A percentile compares a stretch with the other conserved stretches of the same genome.
Conservation (phyloP, 192 early-diverging fungal species). For the Backusella psychrophila region DNA sequence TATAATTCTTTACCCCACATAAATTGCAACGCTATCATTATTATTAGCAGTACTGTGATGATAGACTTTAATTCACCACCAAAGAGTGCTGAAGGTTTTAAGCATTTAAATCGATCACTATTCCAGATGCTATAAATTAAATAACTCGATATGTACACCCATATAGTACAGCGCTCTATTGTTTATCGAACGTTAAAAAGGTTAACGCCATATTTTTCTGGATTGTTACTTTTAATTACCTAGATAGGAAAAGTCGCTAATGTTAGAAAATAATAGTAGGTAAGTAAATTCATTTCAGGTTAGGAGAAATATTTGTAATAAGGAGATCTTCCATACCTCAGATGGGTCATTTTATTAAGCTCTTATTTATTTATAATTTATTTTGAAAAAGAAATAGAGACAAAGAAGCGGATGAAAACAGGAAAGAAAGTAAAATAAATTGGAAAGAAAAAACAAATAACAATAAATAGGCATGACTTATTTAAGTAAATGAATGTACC, state of each 20-base stretch:
- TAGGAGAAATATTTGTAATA: not conserved
- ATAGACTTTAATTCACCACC: constrained; percentile 32
- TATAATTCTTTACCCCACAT: constrained; percentile 26
- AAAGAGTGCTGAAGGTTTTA: constrained; percentile 8
- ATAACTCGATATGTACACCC: constrained; percentile 18
- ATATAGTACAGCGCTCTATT: constrained; percentile 12
- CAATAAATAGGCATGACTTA: constrained; percentile 3
- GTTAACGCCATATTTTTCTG: not conserved
- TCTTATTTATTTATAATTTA: not conserved
- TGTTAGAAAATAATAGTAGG: not conserved
- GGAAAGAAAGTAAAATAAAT: not conserved
- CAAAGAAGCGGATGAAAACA: not conserved
- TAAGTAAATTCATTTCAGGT: not conserved
- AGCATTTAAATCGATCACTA: constrained; percentile 22
- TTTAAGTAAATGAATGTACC: not conserved
- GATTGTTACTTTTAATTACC: constrained; percentile 9
- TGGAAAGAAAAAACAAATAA: not conserved
- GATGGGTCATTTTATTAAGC: constrained; percentile 14
- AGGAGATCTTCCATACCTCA: not conserved
- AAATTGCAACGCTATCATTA: constrained; percentile 24
- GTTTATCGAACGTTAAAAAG: not conserved
- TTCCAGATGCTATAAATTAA: constrained; percentile 19
- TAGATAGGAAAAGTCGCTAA: constrained; percentile 30
- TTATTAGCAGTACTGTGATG: constrained; percentile 30
- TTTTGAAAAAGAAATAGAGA: not conserved